Evolutionary conservation across 208 protist species (phyloP).

Genomic region (Leishmania lainsoni): DNA sequence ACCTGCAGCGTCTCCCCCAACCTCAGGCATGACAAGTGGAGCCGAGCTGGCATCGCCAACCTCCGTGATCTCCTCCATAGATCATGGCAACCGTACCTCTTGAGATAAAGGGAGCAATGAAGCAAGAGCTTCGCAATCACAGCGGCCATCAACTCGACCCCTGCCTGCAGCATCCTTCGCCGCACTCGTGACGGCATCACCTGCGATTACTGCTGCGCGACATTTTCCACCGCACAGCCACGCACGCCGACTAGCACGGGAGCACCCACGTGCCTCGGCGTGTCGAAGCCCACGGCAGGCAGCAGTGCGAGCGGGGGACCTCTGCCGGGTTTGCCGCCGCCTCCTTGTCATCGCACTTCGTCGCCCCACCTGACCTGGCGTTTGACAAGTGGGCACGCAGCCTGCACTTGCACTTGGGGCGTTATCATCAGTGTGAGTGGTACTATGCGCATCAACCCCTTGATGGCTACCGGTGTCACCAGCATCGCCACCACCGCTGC

Average conservation of each 20-base stretch:
- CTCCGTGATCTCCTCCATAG: not conserved
- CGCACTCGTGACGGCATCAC: not conserved
- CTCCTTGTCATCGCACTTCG: not conserved
- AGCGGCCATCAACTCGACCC: not conserved
- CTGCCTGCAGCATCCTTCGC: not conserved
- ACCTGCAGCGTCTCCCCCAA: not conserved
- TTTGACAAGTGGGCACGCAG: constrained; percentile 8
- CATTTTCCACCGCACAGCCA: not conserved
- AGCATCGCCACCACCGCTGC: not conserved
- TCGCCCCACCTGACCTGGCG: constrained; percentile 2
- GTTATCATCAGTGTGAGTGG: constrained; percentile 34
- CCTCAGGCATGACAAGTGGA: not conserved
- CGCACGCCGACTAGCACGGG: not conserved
- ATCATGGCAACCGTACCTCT: not conserved
- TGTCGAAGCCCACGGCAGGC: not conserved
- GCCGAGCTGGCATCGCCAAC: not conserved
- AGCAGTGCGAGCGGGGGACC: not conserved
- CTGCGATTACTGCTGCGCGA: not conserved
- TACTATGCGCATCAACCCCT: constrained; percentile 36
- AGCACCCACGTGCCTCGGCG: not conserved
- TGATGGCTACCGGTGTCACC: constrained; percentile 5
- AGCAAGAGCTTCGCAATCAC: not conserved
- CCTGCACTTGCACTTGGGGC: constrained; percentile 23
- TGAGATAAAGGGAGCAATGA: not conserved
- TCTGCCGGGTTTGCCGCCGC: not conserved